phyloP scores from a whole-genome alignment of 2,329 filamentous ascomycete genomes.

The Sporothrix humicola region DNA sequence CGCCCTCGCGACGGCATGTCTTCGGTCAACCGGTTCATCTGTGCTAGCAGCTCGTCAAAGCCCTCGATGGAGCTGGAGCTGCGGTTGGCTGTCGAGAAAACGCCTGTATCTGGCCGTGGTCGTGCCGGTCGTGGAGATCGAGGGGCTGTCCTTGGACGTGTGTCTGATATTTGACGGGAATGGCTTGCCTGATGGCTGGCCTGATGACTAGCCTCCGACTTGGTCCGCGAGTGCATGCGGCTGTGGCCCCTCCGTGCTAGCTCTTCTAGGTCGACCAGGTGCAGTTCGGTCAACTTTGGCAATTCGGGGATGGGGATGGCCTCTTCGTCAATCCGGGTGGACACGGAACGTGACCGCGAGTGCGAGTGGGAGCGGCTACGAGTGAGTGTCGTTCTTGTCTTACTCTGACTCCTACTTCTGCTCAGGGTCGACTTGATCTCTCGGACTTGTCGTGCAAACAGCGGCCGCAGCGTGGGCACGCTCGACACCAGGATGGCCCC shows the following conservation, averaged over 20 bases:
- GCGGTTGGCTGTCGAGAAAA: neutral
- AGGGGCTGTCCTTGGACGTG: neutral
- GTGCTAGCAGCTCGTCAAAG: neutral
- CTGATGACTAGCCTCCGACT: too few species aligned
- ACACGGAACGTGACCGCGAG: neutral
- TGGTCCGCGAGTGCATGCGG: neutral
- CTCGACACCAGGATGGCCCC: neutral
- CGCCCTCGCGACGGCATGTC: neutral
- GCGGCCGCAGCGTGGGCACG: neutral
- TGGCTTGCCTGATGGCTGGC: neutral
- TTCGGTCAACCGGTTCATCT: neutral
- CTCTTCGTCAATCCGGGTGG: neutral
- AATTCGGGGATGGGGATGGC: neutral
- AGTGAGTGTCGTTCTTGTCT: neutral
- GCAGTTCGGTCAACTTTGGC: neutral
- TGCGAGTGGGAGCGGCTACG: neutral
- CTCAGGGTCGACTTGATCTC: neutral
- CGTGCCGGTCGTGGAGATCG: neutral
- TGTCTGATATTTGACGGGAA: neutral
- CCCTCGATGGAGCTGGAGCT: neutral
- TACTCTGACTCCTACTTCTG: neutral
- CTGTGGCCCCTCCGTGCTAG: neutral
- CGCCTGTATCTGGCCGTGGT: neutral
- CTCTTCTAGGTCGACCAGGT: slow-evolving; percentile 7
- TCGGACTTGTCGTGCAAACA: neutral